Conservation (phyloP, 225 moss, liverwort and hornwort species). For the Thuidium tamariscinum region DNA sequence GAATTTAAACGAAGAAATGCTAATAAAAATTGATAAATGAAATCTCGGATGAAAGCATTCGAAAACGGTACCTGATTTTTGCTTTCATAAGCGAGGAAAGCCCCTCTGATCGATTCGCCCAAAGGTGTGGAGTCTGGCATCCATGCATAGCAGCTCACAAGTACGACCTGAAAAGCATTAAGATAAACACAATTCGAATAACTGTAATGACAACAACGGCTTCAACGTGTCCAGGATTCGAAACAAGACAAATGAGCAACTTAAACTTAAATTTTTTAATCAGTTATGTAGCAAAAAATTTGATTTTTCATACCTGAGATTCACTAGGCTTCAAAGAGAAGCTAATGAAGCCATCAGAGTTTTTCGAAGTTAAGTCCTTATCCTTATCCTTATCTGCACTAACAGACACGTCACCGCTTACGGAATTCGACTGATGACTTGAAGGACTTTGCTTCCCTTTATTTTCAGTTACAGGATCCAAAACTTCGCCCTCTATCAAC, state of each 20-base stretch:
- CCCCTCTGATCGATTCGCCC: conserved; percentile 47
- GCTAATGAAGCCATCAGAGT: conserved; percentile 64
- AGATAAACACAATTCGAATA: neutral
- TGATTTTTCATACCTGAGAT: conserved; percentile 43
- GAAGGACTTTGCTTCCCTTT: conserved; percentile 15
- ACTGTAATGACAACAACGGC: neutral
- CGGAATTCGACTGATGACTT: neutral
- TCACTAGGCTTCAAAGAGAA: conserved; percentile 70
- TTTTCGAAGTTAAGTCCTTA: conserved; percentile 28
- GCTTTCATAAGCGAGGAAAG: conserved; percentile 75
- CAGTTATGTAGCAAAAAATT: neutral
- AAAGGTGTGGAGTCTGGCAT: conserved; percentile 30
- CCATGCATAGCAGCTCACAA: conserved; percentile 61
- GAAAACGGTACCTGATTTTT: conserved; percentile 64
- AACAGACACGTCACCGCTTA: conserved; percentile 11
- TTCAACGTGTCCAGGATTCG: neutral
- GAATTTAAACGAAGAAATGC: neutral
- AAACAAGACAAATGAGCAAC: neutral
- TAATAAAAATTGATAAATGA: neutral
- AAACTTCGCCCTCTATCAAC: conserved; percentile 6
- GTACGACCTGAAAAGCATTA: conserved; percentile 37
- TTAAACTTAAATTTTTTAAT: neutral
- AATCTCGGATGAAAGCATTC: neutral
- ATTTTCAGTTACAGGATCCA: conserved; percentile 14
- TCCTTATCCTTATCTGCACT: conserved; percentile 16